Conservation (phyloP, 2,329 filamentous ascomycete species). For the Trichoderma citrinoviride region DNA sequence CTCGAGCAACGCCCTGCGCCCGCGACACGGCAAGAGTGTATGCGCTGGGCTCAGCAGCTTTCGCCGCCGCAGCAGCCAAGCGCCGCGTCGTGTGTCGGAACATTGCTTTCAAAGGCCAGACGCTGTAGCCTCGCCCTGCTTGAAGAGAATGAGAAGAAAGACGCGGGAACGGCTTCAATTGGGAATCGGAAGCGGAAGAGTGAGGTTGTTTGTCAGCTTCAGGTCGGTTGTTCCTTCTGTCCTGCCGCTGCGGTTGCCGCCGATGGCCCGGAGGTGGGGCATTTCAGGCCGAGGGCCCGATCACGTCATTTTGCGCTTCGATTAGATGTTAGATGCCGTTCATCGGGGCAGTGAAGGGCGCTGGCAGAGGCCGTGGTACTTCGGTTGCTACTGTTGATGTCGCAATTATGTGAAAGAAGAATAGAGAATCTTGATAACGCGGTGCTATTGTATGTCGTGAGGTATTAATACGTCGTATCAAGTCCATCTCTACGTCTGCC, state of each 20-base stretch:
- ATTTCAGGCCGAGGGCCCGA: slow-evolving; percentile 18
- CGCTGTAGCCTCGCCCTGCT: background rate
- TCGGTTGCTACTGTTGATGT: background rate
- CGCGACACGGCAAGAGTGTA: slow-evolving; percentile 72
- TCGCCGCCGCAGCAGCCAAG: slow-evolving; percentile 58
- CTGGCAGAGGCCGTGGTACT: background rate
- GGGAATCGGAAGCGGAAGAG: background rate
- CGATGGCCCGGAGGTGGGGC: slow-evolving; percentile 22
- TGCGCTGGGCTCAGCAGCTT: slow-evolving; percentile 47
- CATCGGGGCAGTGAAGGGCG: background rate
- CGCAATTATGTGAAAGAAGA: too few species aligned
- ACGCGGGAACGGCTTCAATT: background rate
- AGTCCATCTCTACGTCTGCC: background rate
- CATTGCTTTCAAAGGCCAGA: slow-evolving; percentile 46
- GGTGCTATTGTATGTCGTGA: too few species aligned
- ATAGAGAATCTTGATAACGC: too few species aligned
- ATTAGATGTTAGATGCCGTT: slow-evolving; percentile 8
- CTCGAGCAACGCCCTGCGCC: slow-evolving; percentile 74
- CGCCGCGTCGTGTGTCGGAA: slow-evolving; percentile 66
- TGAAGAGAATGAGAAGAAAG: too few species aligned
- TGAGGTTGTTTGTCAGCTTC: background rate
- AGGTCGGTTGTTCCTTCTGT: background rate
- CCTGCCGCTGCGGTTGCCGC: background rate
- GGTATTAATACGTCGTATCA: background rate
- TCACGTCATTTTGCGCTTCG: slow-evolving; percentile 26